Base-by-base conservation (phyloP, 2,329 filamentous ascomycete species). In the Fusarium sp. region DNA sequence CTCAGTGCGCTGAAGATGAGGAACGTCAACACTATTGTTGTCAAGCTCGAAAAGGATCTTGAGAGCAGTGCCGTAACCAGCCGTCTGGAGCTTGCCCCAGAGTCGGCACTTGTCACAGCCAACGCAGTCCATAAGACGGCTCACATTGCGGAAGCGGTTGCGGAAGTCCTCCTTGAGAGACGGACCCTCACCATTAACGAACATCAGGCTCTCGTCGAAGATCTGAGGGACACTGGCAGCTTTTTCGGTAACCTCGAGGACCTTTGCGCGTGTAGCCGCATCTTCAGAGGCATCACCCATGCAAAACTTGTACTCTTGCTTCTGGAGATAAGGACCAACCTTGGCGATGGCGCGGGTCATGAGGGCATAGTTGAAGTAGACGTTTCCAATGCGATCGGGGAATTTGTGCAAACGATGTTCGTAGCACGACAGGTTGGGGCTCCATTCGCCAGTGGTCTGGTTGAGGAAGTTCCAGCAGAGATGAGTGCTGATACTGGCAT, bases 351-450 rank as follows among this genome's bases (percentile, higher is more conserved):
- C 96, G 48, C 96, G 91, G 25, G 95, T 91, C 39, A 99, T 85
- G n/a, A 99, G 86, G 1, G 96, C 96, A 76, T 97, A 99, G 86
- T 99, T 98, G 84, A 99, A 99, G 83, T 99, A 99, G 48, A 99
- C 85, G 79, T 99, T 99, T 71, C 94, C 96, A 75, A 99, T 92
- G 63, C 95, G 91, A 71, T 99, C 96, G 0, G 95, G 93, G 76
- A 92, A 88, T 21, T 85, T 84, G 78, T 97, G 92, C 17, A 99
- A 86, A n/a, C 96, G 89, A 33, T 89, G 83, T 76, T 92, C 89
- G 84, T 97, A 99, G 84, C 96, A 99, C 66, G 89, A 84, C 53
- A 97, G 79, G 74, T 99, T 99, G 23, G 94, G 94, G 48, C 90
- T 88, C 96, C 96, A 99, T 79, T 93, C 82, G 59, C 96, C 96